Percentiles rank a stretch among this genome's conserved stretches.
Evolutionary conservation across 768 basidiomycete species (phyloP).

Genomic region (Kwoniella heveanensis): DNA sequence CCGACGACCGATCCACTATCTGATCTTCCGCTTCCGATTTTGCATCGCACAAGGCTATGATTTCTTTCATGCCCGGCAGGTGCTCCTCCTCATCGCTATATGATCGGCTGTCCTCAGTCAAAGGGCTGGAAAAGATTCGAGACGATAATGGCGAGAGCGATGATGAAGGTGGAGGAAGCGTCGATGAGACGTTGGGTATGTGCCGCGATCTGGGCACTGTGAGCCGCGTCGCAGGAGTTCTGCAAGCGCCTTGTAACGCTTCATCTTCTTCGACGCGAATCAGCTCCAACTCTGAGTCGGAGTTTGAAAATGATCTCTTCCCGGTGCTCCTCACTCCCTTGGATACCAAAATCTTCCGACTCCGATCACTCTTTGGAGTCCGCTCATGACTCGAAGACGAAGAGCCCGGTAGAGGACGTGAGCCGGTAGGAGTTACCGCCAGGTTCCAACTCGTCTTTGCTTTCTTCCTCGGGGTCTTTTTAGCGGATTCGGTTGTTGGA

Average conservation of each 20-base stretch:
- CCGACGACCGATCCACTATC: not conserved
- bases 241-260: too few species aligned
- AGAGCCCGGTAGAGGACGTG: too few species aligned
- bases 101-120: not conserved
- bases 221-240: too few species aligned
- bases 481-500: too few species aligned
- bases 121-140: not conserved
- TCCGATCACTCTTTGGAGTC: too few species aligned
- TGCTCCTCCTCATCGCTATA: constrained; percentile 1
- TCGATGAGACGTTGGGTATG: not conserved
- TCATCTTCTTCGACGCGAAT: not conserved
- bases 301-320: not conserved
- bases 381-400: too few species aligned
- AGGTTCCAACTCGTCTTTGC: too few species aligned
- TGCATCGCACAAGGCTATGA: not conserved
- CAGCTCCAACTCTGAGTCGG: not conserved
- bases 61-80: not conserved
- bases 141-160: not conserved
- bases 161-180: not conserved
- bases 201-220: not conserved
- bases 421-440: too few species aligned
- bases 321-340: not conserved
- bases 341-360: too few species aligned
- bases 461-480: too few species aligned
- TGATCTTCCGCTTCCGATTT: not conserved